These are phyloP conservation scores for Dryas drummondii DNA, from an alignment of 306 rosid species.

Conservation along the genomic window DNA sequence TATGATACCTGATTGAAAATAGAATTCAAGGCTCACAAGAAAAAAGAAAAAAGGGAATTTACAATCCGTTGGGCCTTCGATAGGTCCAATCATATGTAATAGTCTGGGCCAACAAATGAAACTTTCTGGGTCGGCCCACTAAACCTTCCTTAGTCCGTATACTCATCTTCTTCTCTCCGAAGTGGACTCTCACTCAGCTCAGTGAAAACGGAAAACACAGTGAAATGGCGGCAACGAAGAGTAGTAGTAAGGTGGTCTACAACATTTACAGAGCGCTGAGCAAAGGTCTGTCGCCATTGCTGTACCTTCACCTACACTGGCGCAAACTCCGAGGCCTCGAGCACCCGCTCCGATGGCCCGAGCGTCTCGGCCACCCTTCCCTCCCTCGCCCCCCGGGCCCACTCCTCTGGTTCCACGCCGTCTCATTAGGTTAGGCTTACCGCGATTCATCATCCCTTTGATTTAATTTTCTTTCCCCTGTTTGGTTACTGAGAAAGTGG, in stretches of 20 bases:
- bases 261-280: slow-evolving; percentile 64
- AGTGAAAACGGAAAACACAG: neutral
- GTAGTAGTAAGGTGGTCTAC: slow-evolving; percentile 42
- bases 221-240: slow-evolving; percentile 47
- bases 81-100: neutral
- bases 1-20: too few species aligned
- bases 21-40: too few species aligned
- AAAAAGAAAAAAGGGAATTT: too few species aligned
- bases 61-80: too few species aligned
- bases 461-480: neutral
- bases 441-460: neutral
- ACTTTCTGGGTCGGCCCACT: neutral
- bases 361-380: slow-evolving; percentile 76
- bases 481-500: slow-evolving; percentile 19
- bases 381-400: slow-evolving; percentile 63
- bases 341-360: slow-evolving; percentile 69
- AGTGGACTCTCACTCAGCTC: too few species aligned
- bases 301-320: slow-evolving; percentile 68
- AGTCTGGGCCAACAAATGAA: neutral
- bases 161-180: too few species aligned
- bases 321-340: slow-evolving; percentile 61
- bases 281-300: slow-evolving; percentile 55
- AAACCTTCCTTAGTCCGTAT: neutral
- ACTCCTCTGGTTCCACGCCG: slow-evolving; percentile 92
- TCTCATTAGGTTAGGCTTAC: slow-evolving; percentile 54